Base-by-base conservation (phyloP, 2,329 filamentous ascomycete species). In the Xylogone sp. region DNA sequence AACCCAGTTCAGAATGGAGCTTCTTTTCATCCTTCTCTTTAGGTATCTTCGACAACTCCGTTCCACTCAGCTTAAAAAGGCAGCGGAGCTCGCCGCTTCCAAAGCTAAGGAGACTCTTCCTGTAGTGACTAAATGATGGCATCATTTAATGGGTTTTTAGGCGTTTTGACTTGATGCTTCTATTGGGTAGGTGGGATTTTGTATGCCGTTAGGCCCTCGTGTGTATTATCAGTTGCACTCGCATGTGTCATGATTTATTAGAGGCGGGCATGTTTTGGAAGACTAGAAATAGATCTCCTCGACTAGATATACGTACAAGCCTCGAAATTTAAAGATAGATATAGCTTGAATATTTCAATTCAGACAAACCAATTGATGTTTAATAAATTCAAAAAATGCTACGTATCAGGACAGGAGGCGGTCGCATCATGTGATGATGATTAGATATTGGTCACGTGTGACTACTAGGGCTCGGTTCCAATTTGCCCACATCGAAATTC, bases 1-100 rank as follows among this genome's bases (percentile, higher is more conserved):
- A 44, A 54, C 44, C 20, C 24, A 9, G 2, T 18, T 47, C 53
- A 90, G 89, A 60, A 89, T 97, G 71, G 94, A 97, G 69, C 74
- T 97, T 16, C 68, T 91, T 43, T 97, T 97, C 67, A 76, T 97
- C 56, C 74, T 96, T 22, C 79, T 99, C 47, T 85, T 97, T 70
- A 83, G 90, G 61, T 96, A 94, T 62, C 66, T 97, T 49, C 82
- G 84, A 59, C 82, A 84, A 59, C 62, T 95, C 52, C 83, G 82
- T 62, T 79, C 84, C 43, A 78, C 87, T 59, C 86, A 87, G 66
- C 73, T 96, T 43, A 78, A 82, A 58, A 87, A 85, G 52, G 75
- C 84, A 16, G 83, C 84, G 12, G 77, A 83, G 47, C 62, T 83
- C 48, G 83, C 86, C 9, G 81, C 85, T 3, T 74, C 79, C 22